Evolutionary conservation across 495 filamentous ascomycete species (phyloP), one percentile per base, ranked within the genome.

Genomic region (Xylaria sp.): DNA sequence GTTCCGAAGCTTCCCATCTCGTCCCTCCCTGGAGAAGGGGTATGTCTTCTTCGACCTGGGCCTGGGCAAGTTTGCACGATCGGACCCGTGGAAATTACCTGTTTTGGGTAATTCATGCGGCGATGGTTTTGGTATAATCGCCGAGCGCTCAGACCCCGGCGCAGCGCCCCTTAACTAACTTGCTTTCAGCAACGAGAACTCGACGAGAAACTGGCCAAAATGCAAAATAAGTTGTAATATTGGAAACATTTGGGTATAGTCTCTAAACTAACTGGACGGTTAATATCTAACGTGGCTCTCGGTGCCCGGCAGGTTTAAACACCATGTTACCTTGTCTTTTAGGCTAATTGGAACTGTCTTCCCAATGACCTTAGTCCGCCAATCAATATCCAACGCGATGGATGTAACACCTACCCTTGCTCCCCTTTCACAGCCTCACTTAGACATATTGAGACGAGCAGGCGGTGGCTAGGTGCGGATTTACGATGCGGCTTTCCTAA

Each of bases 271-370:
- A 26, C 5, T 62, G 1, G n/a, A 55, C 48, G 64, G 64, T 24
- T 58, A 57, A 67, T 67, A 44, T 58, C 37, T 33, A 52, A 35
- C 52, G 37, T 55, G 64, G 64, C 46, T 55, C 19, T 55, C 7
- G 41, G 19, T 31, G 33, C 7, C 52, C 40, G 52, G 2, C 52
- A 29, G 44, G 24, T 33, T 24, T 15, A 14, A 43, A 57, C 40
- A 33, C 37, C 35, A 58, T 68, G 66, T 59, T 46, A 68, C 66
- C 21, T 46, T 29, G 21, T 26, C 41, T 44, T 69, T 63, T 55
- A 70, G 68, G 58, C 67, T 69, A 53, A 69, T 61, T 69, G 33
- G 8, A 69, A 48, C 37, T 69, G 15, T 5, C 67, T 37, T 12
- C 15, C 37, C 53, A 37, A 46, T 14, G 57, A 35, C 43, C 52